phyloP scores from a whole-genome alignment of 2,329 filamentous ascomycete species.

The Fusarium keratoplasticum region DNA sequence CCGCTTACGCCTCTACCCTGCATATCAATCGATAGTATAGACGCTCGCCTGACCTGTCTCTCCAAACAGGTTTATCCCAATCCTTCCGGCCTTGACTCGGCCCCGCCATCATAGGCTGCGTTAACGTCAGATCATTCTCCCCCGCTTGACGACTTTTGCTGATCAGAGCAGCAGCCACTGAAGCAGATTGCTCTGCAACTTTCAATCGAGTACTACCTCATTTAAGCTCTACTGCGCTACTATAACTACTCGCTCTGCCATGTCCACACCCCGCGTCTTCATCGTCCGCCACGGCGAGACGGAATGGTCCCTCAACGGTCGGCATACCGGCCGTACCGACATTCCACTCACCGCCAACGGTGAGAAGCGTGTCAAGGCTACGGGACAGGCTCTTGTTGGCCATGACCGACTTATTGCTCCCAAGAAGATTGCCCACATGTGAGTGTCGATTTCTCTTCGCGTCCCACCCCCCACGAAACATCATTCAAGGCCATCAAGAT shows the following conservation, averaged over 20 bases:
- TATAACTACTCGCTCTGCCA: slow-evolving; percentile 8
- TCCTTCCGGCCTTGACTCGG: not conserved
- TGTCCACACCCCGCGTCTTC: slow-evolving; percentile 77
- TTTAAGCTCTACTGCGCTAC: not conserved
- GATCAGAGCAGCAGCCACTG: not conserved
- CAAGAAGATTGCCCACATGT: slow-evolving; percentile 85
- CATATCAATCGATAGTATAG: not conserved
- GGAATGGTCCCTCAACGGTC: slow-evolving; percentile 90
- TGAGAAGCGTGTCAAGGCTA: slow-evolving; percentile 79
- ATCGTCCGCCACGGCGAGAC: slow-evolving; percentile 93
- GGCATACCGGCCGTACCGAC: slow-evolving; percentile 88
- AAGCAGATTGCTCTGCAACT: not conserved
- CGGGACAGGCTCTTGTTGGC: slow-evolving; percentile 86
- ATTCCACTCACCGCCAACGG: slow-evolving; percentile 86
- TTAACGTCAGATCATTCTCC: slow-evolving; percentile 28
- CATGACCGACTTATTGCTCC: slow-evolving; percentile 87
- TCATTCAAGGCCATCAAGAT: not conserved
- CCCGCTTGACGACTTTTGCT: not conserved
- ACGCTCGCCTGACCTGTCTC: not conserved
- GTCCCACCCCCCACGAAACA: not conserved
- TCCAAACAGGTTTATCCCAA: not conserved
- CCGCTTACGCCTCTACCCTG: not conserved
- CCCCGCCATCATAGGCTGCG: slow-evolving; percentile 12
- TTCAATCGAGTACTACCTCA: not conserved
- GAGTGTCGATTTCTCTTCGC: slow-evolving; percentile 18